Evolutionary conservation across 139 green algal species (phyloP).

Genomic region (Auxenochlorella pyrenoidosa): DNA sequence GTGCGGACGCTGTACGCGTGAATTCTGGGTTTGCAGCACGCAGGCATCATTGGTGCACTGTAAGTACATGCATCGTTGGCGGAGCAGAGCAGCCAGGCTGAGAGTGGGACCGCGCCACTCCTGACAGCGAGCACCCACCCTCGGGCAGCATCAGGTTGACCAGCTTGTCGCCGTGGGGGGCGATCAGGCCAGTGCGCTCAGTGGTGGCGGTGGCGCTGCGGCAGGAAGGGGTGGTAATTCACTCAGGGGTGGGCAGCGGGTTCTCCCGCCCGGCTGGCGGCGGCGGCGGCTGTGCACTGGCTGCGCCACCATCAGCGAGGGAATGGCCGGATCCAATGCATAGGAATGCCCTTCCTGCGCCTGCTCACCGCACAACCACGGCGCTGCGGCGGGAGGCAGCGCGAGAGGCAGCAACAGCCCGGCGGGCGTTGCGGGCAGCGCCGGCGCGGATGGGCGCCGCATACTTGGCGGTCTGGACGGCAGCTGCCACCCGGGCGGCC

Average conservation of each 20-base stretch:
- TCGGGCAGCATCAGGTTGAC: constrained; percentile 76
- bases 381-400: constrained; percentile 2
- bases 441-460: neutral
- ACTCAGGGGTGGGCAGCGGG: neutral
- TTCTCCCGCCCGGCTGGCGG: neutral
- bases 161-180: constrained; percentile 83
- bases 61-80: too few relatives aligned
- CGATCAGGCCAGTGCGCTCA: constrained; percentile 63
- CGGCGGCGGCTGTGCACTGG: neutral
- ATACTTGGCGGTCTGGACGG: neutral
- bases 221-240: neutral
- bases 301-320: too few relatives aligned
- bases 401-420: neutral
- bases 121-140: neutral
- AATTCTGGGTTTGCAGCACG: neutral
- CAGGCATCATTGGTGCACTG: too few relatives aligned
- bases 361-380: constrained; percentile 21
- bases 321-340: too few relatives aligned
- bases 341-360: too few relatives aligned
- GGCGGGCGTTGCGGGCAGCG: neutral
- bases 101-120: too few relatives aligned
- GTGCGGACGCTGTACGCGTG: too few relatives aligned
- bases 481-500: neutral
- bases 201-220: constrained; percentile 41
- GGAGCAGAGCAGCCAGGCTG: too few relatives aligned